Percentiles rank a stretch among this genome's conserved stretches.
Conservation (phyloP, 257 asterid genomes). For the Solanum ossicruentum region DNA sequence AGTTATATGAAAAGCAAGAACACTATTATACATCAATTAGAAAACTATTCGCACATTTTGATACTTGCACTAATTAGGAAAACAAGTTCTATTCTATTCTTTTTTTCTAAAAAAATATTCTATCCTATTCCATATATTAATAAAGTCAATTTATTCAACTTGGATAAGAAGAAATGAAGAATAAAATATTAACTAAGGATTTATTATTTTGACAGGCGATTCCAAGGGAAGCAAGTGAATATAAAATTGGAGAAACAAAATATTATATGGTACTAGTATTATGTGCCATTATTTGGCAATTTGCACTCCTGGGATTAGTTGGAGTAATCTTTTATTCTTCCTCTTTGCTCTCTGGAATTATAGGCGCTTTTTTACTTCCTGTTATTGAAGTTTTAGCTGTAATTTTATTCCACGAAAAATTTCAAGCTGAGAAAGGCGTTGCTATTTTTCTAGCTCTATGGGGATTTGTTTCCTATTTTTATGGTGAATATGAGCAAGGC, state of each 20-base stretch:
- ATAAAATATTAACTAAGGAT: neutral
- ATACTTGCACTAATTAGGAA: neutral
- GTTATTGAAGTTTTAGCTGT: neutral
- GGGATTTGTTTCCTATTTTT: conserved; percentile 14
- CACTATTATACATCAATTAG: neutral
- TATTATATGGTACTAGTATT: neutral
- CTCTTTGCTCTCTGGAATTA: neutral
- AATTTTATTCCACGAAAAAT: neutral
- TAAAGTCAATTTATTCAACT: neutral
- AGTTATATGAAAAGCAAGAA: neutral
- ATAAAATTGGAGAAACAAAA: neutral
- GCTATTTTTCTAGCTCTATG: neutral
- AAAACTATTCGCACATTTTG: neutral
- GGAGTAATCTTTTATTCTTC: neutral
- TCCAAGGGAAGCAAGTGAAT: neutral
- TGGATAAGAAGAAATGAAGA: neutral
- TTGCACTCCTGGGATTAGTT: neutral
- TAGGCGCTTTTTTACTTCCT: neutral
- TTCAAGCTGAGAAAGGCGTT: neutral
- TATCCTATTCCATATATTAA: neutral
- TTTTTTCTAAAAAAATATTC: no score
- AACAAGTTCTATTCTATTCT: neutral
- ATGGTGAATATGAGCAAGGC: neutral
- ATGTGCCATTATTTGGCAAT: neutral
- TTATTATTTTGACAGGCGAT: neutral